Evolutionary conservation across 208 protist species (phyloP).

Genomic region (Ichthyophonus hoferi): DNA sequence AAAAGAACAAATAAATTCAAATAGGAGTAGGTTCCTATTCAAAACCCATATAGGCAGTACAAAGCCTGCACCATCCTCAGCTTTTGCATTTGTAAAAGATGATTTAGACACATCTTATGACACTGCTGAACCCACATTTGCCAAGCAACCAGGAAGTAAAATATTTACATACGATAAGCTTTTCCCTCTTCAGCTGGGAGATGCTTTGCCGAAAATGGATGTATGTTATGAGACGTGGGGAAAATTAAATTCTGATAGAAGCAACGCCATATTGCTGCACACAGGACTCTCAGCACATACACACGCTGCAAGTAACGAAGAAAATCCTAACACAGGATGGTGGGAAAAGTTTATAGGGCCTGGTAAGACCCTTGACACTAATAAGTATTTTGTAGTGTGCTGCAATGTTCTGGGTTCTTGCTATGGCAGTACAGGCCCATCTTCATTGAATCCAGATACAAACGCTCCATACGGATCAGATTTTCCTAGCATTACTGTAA

Average conservation of each 20-base stretch:
- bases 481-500: constrained; percentile 38
- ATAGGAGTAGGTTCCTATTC: too few relatives aligned
- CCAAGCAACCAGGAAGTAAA: not conserved
- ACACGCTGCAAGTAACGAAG: constrained; percentile 26
- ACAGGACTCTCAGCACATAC: constrained; percentile 40
- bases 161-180: not conserved
- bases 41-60: too few relatives aligned
- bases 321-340: constrained; percentile 43
- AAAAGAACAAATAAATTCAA: too few relatives aligned
- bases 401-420: constrained; percentile 51
- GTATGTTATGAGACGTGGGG: constrained; percentile 50
- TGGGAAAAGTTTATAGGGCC: constrained; percentile 52
- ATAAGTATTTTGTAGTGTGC: constrained; percentile 54
- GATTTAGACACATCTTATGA: not conserved
- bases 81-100: not conserved
- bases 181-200: not conserved
- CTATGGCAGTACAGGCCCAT: constrained; percentile 51
- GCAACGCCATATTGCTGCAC: constrained; percentile 43
- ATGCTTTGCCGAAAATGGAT: not conserved
- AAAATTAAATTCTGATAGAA: constrained; percentile 6
- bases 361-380: constrained; percentile 45
- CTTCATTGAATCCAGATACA: constrained; percentile 40
- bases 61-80: not conserved
- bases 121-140: not conserved
- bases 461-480: constrained; percentile 12